Evolutionary conservation across 2,329 filamentous ascomycete genomes (phyloP).

Genomic region (Raffaelea albimanens): DNA sequence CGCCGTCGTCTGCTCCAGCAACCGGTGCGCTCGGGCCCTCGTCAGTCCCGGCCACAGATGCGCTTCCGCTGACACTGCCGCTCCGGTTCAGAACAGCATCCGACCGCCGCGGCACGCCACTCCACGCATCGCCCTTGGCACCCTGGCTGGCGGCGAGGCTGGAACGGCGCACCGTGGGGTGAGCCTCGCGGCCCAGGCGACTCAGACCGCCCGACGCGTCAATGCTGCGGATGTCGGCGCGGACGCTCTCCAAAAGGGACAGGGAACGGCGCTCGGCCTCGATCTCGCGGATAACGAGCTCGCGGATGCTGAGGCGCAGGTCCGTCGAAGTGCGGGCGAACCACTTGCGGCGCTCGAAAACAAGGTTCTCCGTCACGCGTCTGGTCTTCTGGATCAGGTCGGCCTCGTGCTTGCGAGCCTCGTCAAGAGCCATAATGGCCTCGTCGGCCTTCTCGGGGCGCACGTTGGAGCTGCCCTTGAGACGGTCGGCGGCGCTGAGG

Average conservation of each 20-base stretch:
- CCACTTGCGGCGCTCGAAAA: slow-evolving; percentile 85
- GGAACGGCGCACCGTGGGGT: slow-evolving; percentile 63
- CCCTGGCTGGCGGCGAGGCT: slow-evolving; percentile 84
- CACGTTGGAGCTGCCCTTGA: slow-evolving; percentile 80
- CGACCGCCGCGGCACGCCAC: slow-evolving; percentile 75
- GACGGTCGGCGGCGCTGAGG: slow-evolving; percentile 74
- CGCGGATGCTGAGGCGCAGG: slow-evolving; percentile 71
- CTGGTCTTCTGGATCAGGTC: slow-evolving; percentile 79
- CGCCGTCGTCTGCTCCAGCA: not conserved
- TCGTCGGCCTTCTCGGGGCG: slow-evolving; percentile 95
- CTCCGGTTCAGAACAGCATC: slow-evolving; percentile 68
- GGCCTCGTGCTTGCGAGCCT: slow-evolving; percentile 72
- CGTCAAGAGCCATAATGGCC: slow-evolving; percentile 82
- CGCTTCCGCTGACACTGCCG: slow-evolving; percentile 52
- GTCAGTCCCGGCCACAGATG: slow-evolving; percentile 26
- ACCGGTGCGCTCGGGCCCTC: slow-evolving; percentile 1
- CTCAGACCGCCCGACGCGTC: slow-evolving; percentile 85
- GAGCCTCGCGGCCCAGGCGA: slow-evolving; percentile 77
- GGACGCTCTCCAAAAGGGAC: slow-evolving; percentile 84
- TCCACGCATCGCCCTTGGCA: slow-evolving; percentile 97
- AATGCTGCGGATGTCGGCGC: slow-evolving; percentile 86
- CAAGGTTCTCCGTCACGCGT: slow-evolving; percentile 78
- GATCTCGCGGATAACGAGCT: slow-evolving; percentile 90
- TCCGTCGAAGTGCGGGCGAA: slow-evolving; percentile 80
- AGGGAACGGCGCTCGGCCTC: slow-evolving; percentile 89